Evolutionary conservation across 192 early-diverging fungal genomes (phyloP).

Genomic region (Coemansia brasiliensis): DNA sequence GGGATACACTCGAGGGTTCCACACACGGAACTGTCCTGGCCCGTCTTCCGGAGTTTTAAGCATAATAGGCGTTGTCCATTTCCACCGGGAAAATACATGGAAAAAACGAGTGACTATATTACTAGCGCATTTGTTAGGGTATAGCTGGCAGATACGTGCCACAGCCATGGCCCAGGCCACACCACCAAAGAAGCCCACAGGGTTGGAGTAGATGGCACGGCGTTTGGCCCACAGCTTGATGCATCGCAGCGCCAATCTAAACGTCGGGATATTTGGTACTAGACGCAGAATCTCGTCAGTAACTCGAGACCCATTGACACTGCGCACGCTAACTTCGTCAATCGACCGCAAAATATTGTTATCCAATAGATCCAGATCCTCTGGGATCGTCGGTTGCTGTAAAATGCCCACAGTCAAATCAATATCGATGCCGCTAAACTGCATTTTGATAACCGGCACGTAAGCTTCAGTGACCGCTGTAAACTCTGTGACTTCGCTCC

Average conservation of each 20-base stretch:
- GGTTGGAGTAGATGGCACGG: conserved; percentile 92
- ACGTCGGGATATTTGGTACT: conserved; percentile 87
- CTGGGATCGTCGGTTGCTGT: conserved; percentile 70
- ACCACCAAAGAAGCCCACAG: conserved; percentile 97
- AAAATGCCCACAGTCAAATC: conserved; percentile 92
- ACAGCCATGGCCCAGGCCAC: conserved; percentile 98
- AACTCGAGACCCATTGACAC: conserved; percentile 93
- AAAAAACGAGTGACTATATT: conserved; percentile 89
- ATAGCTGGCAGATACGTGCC: conserved; percentile 92
- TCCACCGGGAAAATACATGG: conserved; percentile 82
- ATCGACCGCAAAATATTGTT: conserved; percentile 82
- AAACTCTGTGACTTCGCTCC: conserved; percentile 83
- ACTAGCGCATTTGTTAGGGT: conserved; percentile 89
- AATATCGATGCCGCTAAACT: conserved; percentile 87
- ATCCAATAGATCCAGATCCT: conserved; percentile 83
- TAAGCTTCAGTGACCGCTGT: conserved; percentile 85
- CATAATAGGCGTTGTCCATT: conserved; percentile 91
- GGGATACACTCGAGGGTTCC: conserved; percentile 91
- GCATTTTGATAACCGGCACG: conserved; percentile 94
- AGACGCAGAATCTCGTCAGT: conserved; percentile 94
- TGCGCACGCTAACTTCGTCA: conserved; percentile 84
- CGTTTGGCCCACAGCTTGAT: conserved; percentile 97
- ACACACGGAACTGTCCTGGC: conserved; percentile 82
- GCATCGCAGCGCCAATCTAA: conserved; percentile 87
- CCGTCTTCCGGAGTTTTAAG: conserved; percentile 87